Percentiles rank a stretch among this genome's conserved stretches.
Conservation (phyloP, 2,329 filamentous ascomycete species). For the Verticillium tricorpus region DNA sequence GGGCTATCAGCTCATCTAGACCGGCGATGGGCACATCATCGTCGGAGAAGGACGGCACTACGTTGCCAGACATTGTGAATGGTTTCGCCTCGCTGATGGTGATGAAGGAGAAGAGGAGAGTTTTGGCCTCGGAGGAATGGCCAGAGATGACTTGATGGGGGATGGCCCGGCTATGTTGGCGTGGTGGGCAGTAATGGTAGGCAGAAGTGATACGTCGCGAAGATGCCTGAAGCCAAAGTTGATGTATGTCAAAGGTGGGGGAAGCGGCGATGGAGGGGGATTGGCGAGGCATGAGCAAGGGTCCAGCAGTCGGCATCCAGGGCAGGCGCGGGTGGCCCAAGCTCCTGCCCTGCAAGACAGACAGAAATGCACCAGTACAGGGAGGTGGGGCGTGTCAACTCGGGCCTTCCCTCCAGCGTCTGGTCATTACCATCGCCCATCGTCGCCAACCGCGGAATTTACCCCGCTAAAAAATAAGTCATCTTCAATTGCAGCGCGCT, state of each 20-base stretch:
- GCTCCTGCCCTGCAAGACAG: neutral
- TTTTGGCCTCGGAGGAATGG: too few relatives aligned
- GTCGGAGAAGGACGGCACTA: conserved; percentile 32
- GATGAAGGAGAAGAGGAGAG: too few relatives aligned
- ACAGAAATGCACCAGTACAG: neutral
- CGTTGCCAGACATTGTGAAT: conserved; percentile 20
- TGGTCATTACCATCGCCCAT: neutral
- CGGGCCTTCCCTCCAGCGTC: neutral
- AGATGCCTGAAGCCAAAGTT: neutral
- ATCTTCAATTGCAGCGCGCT: neutral
- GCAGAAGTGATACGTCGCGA: neutral
- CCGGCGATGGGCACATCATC: conserved; percentile 44
- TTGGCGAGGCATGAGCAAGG: neutral
- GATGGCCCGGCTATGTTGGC: too few relatives aligned
- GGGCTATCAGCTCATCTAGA: conserved; percentile 48
- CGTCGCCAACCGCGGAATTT: neutral
- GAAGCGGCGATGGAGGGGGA: neutral
- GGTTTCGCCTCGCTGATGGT: too few relatives aligned
- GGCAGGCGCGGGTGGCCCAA: neutral
- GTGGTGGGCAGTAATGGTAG: neutral
- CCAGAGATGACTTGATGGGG: too few relatives aligned
- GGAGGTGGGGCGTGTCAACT: neutral
- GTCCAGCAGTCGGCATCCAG: neutral
- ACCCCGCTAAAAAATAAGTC: conserved; percentile 4
- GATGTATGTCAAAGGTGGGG: neutral